Conservation (phyloP, 306 rosid species). For the Adenanthera pavonina region DNA sequence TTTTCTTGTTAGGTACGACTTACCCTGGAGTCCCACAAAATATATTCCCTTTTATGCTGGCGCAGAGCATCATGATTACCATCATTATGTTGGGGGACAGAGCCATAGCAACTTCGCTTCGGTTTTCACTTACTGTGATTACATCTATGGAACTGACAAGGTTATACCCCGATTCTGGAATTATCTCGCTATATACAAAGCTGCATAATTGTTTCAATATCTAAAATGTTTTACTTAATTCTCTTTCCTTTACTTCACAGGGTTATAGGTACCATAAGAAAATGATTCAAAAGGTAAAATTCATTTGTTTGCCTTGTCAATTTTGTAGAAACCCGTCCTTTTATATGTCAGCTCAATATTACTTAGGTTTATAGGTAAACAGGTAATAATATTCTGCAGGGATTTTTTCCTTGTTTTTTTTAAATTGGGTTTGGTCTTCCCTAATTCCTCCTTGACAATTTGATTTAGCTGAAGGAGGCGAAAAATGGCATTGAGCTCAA, state of each 20-base stretch:
- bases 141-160: slow-evolving; percentile 97
- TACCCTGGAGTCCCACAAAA: slow-evolving; percentile 85
- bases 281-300: slow-evolving; percentile 69
- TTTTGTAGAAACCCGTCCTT: neutral
- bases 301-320: neutral
- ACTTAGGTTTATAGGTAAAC: slow-evolving; percentile 9
- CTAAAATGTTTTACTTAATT: slow-evolving; percentile 37
- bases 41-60: slow-evolving; percentile 95
- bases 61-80: slow-evolving; percentile 94
- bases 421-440: neutral
- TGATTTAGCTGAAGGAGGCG: slow-evolving; percentile 68
- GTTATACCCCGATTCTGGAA: slow-evolving; percentile 48
- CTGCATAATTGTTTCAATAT: slow-evolving; percentile 31
- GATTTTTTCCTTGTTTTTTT: neutral
- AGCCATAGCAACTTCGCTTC: slow-evolving; percentile 98
- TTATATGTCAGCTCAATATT: slow-evolving; percentile 22
- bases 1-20: slow-evolving; percentile 68
- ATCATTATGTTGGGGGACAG: slow-evolving; percentile 95
- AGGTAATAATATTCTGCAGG: slow-evolving; percentile 7
- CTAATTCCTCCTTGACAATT: neutral
- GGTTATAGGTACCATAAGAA: slow-evolving; percentile 87
- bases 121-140: slow-evolving; percentile 96
- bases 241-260: slow-evolving; percentile 61
- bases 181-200: slow-evolving; percentile 32
- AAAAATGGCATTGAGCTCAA: slow-evolving; percentile 48